phyloP scores from a whole-genome alignment of 768 basidiomycete genomes.

The Lentinula boryana region DNA sequence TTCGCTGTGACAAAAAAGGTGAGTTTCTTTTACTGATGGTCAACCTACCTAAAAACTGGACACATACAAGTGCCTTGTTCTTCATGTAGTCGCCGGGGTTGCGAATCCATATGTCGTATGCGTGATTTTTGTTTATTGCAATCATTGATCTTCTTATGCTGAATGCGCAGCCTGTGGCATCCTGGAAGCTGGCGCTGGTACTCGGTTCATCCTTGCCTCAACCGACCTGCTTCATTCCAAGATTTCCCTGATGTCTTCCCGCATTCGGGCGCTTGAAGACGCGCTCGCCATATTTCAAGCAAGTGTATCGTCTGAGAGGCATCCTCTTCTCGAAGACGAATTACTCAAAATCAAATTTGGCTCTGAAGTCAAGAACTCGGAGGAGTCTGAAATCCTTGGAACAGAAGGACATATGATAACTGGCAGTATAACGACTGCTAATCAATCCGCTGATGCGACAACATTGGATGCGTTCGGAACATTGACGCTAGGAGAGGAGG shows the following conservation, averaged over 20 bases:
- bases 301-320: constrained; percentile 48
- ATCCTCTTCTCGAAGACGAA: constrained; percentile 53
- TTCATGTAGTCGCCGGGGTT: constrained; percentile 50
- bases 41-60: not conserved
- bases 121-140: not conserved
- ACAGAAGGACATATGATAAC: constrained; percentile 19
- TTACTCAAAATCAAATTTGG: constrained; percentile 53
- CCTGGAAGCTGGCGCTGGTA: constrained; percentile 7
- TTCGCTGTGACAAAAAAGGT: constrained; percentile 39
- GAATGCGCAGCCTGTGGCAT: constrained; percentile 33
- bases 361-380: constrained; percentile 34
- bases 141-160: not conserved
- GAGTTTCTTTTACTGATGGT: not conserved
- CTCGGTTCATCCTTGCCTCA: constrained; percentile 60
- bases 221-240: constrained; percentile 62
- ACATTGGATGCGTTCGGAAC: constrained; percentile 58
- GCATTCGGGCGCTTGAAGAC: constrained; percentile 66
- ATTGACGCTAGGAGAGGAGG: constrained; percentile 53
- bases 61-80: constrained; percentile 36
- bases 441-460: not conserved
- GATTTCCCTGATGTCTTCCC: constrained; percentile 60
- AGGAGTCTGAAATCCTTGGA: constrained; percentile 17
- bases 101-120: constrained; percentile 51
- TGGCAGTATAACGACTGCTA: not conserved
- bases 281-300: constrained; percentile 58